Evolutionary conservation across 2,329 filamentous ascomycete species (phyloP), one percentile per base, ranked within the genome.

Genomic region (Nothomitra cinnamomea): DNA sequence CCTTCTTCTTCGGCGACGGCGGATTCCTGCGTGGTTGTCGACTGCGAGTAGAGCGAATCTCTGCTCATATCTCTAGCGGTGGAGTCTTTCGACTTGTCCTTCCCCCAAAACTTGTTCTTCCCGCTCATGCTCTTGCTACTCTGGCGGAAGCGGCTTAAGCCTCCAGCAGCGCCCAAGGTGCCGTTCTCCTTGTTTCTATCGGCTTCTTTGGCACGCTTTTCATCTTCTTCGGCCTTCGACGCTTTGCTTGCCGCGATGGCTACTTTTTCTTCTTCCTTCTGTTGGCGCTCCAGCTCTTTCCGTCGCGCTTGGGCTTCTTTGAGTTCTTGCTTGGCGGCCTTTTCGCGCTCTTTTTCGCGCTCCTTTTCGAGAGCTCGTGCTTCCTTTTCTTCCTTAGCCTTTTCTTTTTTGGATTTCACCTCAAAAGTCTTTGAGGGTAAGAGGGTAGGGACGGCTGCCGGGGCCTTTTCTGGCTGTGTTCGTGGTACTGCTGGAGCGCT

Each of bases 41-140:
- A 66, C 24, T 61, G 61, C 7, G 61, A 62, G n/a, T 55, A 51
- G 43, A 49, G 19, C 45, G 45, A 49, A 35, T 35, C 45, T 19
- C 45, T 35, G 12, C 24, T 32, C 3, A 35, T 13, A 61, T 61
- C 35, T 58, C 61, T 63, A 49, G 63, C 5, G 28, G 28, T 32
- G 28, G 28, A 61, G 53, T 64, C 67, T 41, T 43, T 53, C n/a
- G 53, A 41, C 17, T 55, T 54, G 43, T 50, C 53, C 28, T 56
- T 56, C 6, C 49, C 53, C 56, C 56, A 58, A 19, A 60, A 54
- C 42, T 59, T 59, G 12, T 57, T 55, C 51, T 54, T 57, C 45
- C 70, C 67, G 50, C 85, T 78, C 70, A 94, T 76, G 58, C 85
- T 88, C 70, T 86, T 90, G 65, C 82, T 87, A 8, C 79, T 79